Base-by-base conservation (phyloP, 2,329 filamentous ascomycete species). In the Aspergillus candidus region DNA sequence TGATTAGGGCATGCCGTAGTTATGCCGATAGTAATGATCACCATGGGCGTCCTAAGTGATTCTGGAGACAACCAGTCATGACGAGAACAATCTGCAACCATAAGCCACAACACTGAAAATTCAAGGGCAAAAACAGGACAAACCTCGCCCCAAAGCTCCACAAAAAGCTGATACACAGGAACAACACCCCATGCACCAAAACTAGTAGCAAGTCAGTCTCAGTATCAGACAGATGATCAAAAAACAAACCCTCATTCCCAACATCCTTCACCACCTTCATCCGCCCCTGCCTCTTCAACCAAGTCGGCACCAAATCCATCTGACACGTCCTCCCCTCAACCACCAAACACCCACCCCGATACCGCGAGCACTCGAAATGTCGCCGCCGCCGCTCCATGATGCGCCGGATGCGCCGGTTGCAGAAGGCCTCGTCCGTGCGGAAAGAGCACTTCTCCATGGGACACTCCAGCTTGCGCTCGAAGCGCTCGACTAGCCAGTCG, bases 401-500 rank as follows among this genome's bases (percentile, higher is more conserved):
- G 3, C 50, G 49, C 6, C 61, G 57, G 18, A 72, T 63, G n/a
- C 64, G 57, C n/a, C 47, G 49, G 33, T 64, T 67, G 44, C 69
- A 72, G 43, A 72, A 72, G 1, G 58, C 50, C 36, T 66, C 66
- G 46, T 72, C 69, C 4, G 67, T 71, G 6, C 62, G 59, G 35
- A 72, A 65, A 2, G 62, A 65, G 41, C 68, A 71, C 41, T 64
- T 66, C 47, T 65, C 65, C 59, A 78, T 80, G 4, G 82, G 84
- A 53, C 82, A 84, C 51, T 84, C 78, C 7, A 87, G 73, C 46
- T 83, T 79, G 31, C 81, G 69, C 36, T 69, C 74, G 13, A 80
- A 74, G 11, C 83, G 75, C 53, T 83, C 74, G 46, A 86, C 71
- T 4, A 87, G 71, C 84, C 84, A 88, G 45, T 78, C 75, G 11